Evolutionary conservation across 2,329 filamentous ascomycete species (phyloP), one percentile per base, ranked within the genome.

Genomic region (Fusarium paranaense): DNA sequence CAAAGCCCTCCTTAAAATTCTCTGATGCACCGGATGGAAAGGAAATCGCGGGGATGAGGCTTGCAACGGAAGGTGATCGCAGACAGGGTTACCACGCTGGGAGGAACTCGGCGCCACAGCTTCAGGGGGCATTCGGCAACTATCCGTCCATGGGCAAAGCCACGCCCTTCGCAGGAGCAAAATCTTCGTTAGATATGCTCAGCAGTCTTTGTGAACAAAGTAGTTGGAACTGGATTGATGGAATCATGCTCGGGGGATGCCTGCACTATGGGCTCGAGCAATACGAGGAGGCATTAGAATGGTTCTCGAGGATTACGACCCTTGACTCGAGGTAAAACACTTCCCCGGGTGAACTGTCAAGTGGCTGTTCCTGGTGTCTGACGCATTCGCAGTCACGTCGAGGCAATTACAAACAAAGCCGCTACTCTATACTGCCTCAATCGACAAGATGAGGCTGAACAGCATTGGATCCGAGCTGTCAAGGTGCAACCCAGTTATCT

Each of bases 351-450:
- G 73, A 77, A 77, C 74, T 76, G 74, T 80, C 78, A 80, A 79
- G 76, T 78, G 77, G 76, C 70, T 76, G 68, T 76, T 74, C 72
- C 75, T 74, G 69, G 62, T 76, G 66, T 80, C 76, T 80, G 75
- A 81, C 77, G 70, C 73, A 76, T 78, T 81, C 72, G 70, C 77
- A 94, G 92, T 77, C 94, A 98, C 81, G 93, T 98, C 58, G 97
- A 99, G 85, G 95, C 96, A 25, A 92, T 97, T 50, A 98, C 96
- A 25, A 98, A 98, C 81, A 90, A 97, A 70, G 97, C 96, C 25
- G 96, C 96, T 25, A 95, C 96, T 1, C 86, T 98, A 27, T 91
- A 98, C 75, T 95, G 95, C 66, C 88, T 98, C 11, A 92, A 94
- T 70, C 91, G 93, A 68, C 93, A 93, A 67, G 89, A 93, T 57